phyloP scores from a whole-genome alignment of 768 basidiomycete genomes.

The Lyophyllum atratum region DNA sequence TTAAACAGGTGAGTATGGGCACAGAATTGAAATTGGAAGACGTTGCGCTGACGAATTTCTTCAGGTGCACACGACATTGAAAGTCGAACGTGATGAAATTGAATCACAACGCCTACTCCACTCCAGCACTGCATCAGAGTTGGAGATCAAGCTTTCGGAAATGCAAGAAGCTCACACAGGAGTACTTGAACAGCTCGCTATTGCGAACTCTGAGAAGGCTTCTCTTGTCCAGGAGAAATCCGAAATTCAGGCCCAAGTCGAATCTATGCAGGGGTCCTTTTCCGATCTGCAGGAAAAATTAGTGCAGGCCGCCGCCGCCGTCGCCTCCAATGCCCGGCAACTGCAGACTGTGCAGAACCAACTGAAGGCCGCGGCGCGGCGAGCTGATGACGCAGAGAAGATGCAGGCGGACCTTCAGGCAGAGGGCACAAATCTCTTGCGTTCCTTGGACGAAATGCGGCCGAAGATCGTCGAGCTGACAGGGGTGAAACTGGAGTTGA shows the following conservation, averaged over 20 bases:
- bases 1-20: constrained; percentile 62
- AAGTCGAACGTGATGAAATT: constrained; percentile 60
- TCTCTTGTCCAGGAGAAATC: constrained; percentile 50
- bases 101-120: constrained; percentile 45
- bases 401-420: constrained; percentile 71
- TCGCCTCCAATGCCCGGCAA: constrained; percentile 53
- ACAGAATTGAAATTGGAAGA: neutral
- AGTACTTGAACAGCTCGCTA: constrained; percentile 43
- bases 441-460: constrained; percentile 82
- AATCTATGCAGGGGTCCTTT: constrained; percentile 45
- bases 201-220: constrained; percentile 48
- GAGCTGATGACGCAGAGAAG: constrained; percentile 75
- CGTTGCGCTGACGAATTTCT: constrained; percentile 2
- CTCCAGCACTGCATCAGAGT: constrained; percentile 46
- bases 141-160: constrained; percentile 47
- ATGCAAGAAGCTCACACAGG: constrained; percentile 42
- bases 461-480: constrained; percentile 85
- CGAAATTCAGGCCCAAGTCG: constrained; percentile 48
- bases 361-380: constrained; percentile 60
- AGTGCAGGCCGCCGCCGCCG: constrained; percentile 51
- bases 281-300: constrained; percentile 63
- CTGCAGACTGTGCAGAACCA: constrained; percentile 67
- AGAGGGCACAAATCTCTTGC: constrained; percentile 79
- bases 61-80: constrained; percentile 59
- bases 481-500: constrained; percentile 65